Base-by-base conservation (phyloP, 2,329 filamentous ascomycete species). In the Alternaria burnsii region DNA sequence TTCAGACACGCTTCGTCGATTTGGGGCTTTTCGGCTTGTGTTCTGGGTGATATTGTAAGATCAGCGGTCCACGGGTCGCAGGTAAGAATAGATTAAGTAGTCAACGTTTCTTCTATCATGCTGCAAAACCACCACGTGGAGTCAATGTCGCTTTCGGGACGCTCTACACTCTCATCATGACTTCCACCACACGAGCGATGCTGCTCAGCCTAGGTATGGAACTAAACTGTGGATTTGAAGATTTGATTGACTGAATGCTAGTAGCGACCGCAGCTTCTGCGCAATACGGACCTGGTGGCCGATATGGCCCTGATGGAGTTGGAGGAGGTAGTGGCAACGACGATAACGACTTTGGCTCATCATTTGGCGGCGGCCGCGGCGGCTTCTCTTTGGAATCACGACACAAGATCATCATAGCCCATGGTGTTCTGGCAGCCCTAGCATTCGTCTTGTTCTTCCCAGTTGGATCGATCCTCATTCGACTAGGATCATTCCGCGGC, bases 401-500 rank as follows among this genome's bases (percentile, higher is more conserved):
- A 44, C 55, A 61, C 22, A 68, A 63, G 54, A 72, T 79, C 24
- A 65, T 79, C 59, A 75, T 78, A 44, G 80, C 80, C 10, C 81
- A 83, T 63, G 81, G 76, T 34, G 74, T 80, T 12, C 70, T 83
- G 22, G 81, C 81, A 30, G 69, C 75, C 26, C 67, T 82, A 10
- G 80, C 80, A 12, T 82, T 82, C 65, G 79, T 81, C 24, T 62
- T 80, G 48, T 69, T 83, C 61, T 82, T 83, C 64, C 81, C 81
- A 1, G 48, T 77, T 4, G 81, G 81, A 34, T 78, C 76, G n/a
- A 82, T 82, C 52, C 59, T 80, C 4, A 76, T 83, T 57, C 75
- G 81, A 6, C 55, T 82, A 1, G 73, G 76, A 10, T 78, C 75
- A 40, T 81, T 82, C 62, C 75, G 70, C 16, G 79, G 80, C 14